These are phyloP conservation scores for Plenodomus biglobosus DNA, from an alignment of 2,329 filamentous ascomycete species.

Conservation along the genomic window DNA sequence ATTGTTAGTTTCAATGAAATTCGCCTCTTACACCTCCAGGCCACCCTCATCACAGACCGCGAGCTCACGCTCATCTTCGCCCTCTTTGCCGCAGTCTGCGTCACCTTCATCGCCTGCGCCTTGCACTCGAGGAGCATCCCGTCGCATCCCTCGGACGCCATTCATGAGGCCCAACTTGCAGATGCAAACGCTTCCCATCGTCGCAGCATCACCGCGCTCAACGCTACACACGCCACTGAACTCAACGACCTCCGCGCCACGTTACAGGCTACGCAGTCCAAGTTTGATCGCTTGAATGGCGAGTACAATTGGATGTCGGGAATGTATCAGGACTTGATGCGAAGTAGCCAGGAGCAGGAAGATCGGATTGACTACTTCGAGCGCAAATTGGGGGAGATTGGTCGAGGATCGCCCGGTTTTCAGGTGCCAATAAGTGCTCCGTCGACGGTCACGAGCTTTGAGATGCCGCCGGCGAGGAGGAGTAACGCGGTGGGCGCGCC, in stretches of 20 bases:
- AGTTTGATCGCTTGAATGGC: conserved; percentile 11
- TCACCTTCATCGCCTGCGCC: neutral
- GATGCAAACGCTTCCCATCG: conserved; percentile 13
- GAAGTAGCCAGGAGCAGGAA: conserved; percentile 24
- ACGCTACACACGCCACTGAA: conserved; percentile 5
- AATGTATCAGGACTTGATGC: conserved; percentile 19
- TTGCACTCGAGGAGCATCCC: conserved; percentile 4
- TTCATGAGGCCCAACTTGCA: conserved; percentile 7
- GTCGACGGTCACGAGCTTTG: conserved; percentile 12
- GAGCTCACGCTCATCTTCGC: conserved; percentile 11
- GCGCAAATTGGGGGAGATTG: conserved; percentile 26
- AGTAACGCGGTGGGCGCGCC: neutral
- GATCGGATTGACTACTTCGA: conserved; percentile 36
- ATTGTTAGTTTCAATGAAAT: neutral
- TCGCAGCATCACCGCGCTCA: conserved; percentile 7
- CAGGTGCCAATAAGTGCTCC: conserved; percentile 17
- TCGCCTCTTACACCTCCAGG: conserved; percentile 4
- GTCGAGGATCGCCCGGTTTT: neutral
- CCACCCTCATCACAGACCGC: conserved; percentile 7
- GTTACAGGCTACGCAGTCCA: conserved; percentile 3
- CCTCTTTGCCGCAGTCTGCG: conserved; percentile 5
- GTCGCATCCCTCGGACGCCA: neutral
- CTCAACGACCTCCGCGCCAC: conserved; percentile 5
- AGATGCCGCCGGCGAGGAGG: conserved; percentile 2
- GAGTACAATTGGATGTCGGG: conserved; percentile 17